Percentiles rank a stretch among this genome's conserved stretches.
These are phyloP conservation scores for Thielaviopsis ethacetica DNA, from an alignment of 2,329 filamentous ascomycete species.

Conservation along the genomic window DNA sequence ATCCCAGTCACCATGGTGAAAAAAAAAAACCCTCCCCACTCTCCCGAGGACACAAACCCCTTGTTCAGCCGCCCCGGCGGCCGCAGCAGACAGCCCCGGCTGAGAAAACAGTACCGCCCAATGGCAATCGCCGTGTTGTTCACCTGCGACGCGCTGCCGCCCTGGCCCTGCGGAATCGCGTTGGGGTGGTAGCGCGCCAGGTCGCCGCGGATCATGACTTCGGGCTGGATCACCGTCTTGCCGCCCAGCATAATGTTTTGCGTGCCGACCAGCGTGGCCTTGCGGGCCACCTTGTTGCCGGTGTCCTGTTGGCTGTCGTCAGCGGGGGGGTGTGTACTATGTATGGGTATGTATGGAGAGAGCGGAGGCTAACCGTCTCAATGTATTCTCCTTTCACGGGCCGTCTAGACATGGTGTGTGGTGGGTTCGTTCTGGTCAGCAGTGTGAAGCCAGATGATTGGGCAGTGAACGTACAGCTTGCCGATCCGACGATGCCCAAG, in stretches of 20 bases:
- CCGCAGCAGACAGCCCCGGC: conserved; percentile 58
- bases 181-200: conserved; percentile 44
- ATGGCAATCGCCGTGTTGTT: conserved; percentile 63
- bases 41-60: conserved; percentile 28
- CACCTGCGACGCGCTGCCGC: conserved; percentile 19
- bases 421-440: not conserved
- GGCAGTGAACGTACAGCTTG: too few relatives aligned
- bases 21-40: not conserved
- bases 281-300: conserved; percentile 93
- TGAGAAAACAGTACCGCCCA: conserved; percentile 81
- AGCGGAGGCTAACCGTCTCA: conserved; percentile 53
- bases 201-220: conserved; percentile 87
- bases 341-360: not conserved
- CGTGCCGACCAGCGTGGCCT: conserved; percentile 79
- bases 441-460: too few relatives aligned
- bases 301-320: conserved; percentile 49
- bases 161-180: conserved; percentile 22
- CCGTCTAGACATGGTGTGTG: conserved; percentile 52
- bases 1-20: too few relatives aligned
- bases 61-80: conserved; percentile 73
- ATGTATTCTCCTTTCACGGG: conserved; percentile 84
- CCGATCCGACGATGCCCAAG: too few relatives aligned
- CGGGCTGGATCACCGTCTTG: conserved; percentile 88
- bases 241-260: conserved; percentile 97
- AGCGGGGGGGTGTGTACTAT: not conserved